Conservation (phyloP, 2,329 filamentous ascomycete species). For the Orbilia blumenaviensis region DNA sequence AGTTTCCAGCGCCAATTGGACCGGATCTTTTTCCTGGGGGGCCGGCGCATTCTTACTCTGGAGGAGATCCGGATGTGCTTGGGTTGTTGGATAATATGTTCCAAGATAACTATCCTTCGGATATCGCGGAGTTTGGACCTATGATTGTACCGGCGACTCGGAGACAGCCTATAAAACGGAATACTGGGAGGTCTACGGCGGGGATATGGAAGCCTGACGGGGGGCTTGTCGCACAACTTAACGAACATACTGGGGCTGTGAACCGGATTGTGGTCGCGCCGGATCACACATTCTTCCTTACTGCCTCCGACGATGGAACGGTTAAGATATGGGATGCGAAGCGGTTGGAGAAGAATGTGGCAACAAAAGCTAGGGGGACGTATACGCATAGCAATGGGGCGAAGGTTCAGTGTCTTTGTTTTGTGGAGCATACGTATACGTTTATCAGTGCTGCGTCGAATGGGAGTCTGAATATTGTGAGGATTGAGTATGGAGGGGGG, state of each 20-base stretch:
- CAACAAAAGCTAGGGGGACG: slow-evolving; percentile 84
- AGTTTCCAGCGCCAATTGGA: slow-evolving; percentile 13
- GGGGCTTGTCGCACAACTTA: slow-evolving; percentile 83
- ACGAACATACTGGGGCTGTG: slow-evolving; percentile 83
- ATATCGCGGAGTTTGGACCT: slow-evolving; percentile 78
- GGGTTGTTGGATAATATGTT: slow-evolving; percentile 86
- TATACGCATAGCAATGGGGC: slow-evolving; percentile 77
- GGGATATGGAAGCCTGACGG: slow-evolving; percentile 80
- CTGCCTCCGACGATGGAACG: slow-evolving; percentile 86
- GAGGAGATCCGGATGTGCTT: slow-evolving; percentile 75
- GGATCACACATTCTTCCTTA: slow-evolving; percentile 94
- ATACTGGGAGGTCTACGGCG: slow-evolving; percentile 66
- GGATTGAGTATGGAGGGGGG: slow-evolving; percentile 73
- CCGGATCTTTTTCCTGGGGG: slow-evolving; percentile 7
- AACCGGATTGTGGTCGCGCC: slow-evolving; percentile 84
- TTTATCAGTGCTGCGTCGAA: slow-evolving; percentile 91
- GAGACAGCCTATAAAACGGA: slow-evolving; percentile 66
- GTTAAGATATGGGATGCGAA: slow-evolving; percentile 94
- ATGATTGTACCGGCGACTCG: slow-evolving; percentile 73
- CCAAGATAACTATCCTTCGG: slow-evolving; percentile 73
- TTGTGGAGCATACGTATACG: slow-evolving; percentile 91
- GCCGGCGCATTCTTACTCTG: slow-evolving; percentile 62
- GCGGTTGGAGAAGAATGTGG: slow-evolving; percentile 88
- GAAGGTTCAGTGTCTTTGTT: slow-evolving; percentile 82
- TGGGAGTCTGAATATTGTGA: slow-evolving; percentile 87